Base-by-base conservation (phyloP, 768 basidiomycete genomes). In the Trametes cingulata region DNA sequence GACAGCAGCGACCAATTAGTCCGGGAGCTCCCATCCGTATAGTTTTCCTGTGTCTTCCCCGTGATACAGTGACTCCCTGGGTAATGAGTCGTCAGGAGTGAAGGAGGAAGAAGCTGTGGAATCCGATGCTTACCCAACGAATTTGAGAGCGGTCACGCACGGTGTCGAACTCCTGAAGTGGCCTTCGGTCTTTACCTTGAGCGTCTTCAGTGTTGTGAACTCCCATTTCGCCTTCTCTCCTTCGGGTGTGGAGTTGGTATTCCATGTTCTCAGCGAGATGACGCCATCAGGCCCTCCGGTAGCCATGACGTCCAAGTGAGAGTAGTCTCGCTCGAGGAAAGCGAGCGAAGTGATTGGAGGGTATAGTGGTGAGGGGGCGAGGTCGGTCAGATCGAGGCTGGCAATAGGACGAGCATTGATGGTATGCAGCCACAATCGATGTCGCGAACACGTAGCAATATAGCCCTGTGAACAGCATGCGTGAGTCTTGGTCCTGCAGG, bases 291-390 rank as follows among this genome's bases (percentile, higher is more conserved):
- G 77, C 6, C 86, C 82, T 3, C 91, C 92, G 0, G 87, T 87
- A 0, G 92, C 93, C n/a, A 97, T 79, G 4, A 93, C 78, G 4
- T 91, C 91, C 0, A 85, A 76, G 61, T 82, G 79, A 0, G 90
- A 85, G 71, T 91, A 96, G 67, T 96, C 95, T 35, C 95, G 84
- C 68, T 95, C 91, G 60, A 93, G 88, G 76, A 96, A 96, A 0
- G 89, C 86, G 51, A 97, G 73, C 0, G 90, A 86, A 0, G 88
- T 89, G 54, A 95, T 86, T 5, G 59, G 63, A 2, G 79, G 78
- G 17, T 82, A 74, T 22, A 50, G 9, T 25, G 61, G 52, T 19
- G 61, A 58, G 13, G 61, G 61, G 2, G 61, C 61, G 6, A 74
- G 54, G 1, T 79, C 78, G 3, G 79, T 77, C 1, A 93, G 76